A percentile compares a stretch with the other conserved stretches of the same genome.
Evolutionary conservation across 257 asterid genomes (phyloP).

Genomic region (Nicotiana tabacum): DNA sequence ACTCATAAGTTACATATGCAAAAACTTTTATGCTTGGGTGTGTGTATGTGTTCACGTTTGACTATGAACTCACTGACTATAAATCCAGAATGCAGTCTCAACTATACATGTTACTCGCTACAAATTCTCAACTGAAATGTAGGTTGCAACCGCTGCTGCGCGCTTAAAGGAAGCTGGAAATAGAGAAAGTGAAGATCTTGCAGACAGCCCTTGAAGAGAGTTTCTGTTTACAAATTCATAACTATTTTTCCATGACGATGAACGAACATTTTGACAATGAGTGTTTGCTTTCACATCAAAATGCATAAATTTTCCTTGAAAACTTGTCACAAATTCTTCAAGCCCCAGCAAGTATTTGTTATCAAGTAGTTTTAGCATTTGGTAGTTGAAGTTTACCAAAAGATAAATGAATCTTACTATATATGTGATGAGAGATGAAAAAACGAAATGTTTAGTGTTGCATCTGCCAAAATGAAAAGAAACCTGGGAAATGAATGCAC

Average conservation of each 20-base stretch:
- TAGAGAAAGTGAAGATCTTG: neutral
- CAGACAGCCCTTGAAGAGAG: neutral
- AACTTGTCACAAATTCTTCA: neutral
- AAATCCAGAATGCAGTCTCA: neutral
- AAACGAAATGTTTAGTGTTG: neutral
- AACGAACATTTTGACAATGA: neutral
- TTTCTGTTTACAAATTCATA: neutral
- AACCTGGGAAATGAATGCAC: neutral
- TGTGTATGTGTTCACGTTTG: neutral
- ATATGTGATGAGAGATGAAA: neutral
- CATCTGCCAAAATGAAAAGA: neutral
- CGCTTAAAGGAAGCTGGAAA: constrained; percentile 21
- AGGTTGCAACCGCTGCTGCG: constrained; percentile 27
- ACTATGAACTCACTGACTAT: neutral
- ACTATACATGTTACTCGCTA: neutral
- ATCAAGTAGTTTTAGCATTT: neutral
- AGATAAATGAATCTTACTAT: neutral
- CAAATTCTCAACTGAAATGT: neutral
- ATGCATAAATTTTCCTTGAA: neutral
- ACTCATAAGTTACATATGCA: neutral
- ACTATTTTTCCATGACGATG: neutral
- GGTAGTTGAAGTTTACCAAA: neutral
- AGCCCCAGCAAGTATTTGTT: neutral
- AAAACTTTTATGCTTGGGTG: neutral
- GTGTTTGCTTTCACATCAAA: neutral